Conservation (phyloP, 257 asterid genomes). For the Ilex aquifolium region DNA sequence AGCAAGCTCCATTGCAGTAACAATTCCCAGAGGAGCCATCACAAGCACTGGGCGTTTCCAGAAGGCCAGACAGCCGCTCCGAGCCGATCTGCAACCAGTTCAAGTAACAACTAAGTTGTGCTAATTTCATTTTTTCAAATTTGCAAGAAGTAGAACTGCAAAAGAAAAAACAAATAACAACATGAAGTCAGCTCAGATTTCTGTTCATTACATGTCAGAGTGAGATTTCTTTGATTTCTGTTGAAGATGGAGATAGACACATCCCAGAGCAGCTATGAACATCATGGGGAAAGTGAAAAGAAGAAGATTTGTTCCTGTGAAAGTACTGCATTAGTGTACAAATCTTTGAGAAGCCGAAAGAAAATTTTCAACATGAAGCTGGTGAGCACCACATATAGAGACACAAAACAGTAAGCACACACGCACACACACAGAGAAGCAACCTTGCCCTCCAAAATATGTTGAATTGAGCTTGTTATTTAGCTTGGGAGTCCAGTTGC, state of each 20-base stretch:
- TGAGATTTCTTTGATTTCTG: slow-evolving; percentile 15
- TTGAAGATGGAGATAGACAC: slow-evolving; percentile 71
- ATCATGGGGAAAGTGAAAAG: slow-evolving; percentile 87
- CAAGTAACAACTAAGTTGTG: no score
- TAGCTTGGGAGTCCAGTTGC: slow-evolving; percentile 69
- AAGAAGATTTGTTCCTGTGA: slow-evolving; percentile 61
- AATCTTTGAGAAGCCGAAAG: no score
- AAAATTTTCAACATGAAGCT: no score
- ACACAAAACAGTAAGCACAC: no score
- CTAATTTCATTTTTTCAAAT: no score
- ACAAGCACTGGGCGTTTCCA: slow-evolving; percentile 35
- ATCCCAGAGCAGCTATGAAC: slow-evolving; percentile 91
- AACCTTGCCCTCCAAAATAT: slow-evolving; percentile 90
- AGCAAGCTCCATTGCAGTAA: slow-evolving; percentile 36
- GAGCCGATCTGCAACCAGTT: no score
- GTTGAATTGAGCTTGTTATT: slow-evolving; percentile 65
- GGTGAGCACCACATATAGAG: no score
- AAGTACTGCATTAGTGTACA: slow-evolving; percentile 19
- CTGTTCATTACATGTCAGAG: neutral
- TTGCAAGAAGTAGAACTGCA: no score
- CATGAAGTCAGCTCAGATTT: no score
- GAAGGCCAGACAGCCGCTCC: slow-evolving; percentile 8
- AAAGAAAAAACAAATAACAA: no score
- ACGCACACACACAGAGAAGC: no score
- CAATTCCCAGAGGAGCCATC: slow-evolving; percentile 39